Evolutionary conservation across 2,329 filamentous ascomycete species (phyloP), one percentile per base, ranked within the genome.

Genomic region (Epichloe hybrida): DNA sequence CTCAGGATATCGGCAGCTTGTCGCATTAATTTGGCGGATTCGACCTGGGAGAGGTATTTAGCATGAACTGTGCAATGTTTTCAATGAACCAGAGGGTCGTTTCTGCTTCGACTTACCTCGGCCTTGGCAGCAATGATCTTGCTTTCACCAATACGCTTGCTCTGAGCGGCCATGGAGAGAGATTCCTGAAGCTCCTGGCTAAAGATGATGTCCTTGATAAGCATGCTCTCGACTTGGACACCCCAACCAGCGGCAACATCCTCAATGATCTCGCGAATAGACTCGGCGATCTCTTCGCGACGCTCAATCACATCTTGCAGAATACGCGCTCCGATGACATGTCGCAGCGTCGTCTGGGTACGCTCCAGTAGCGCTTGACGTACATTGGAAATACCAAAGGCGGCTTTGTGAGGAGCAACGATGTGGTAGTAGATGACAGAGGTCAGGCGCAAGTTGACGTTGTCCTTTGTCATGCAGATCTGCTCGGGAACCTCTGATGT

Each of bases 351-450:
- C 41, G 93, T 98, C 73, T 98, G 93, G 1, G 93, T 98, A 55
- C 93, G 89, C 77, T 98, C 93, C 56, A 98, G 77, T 46, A 98
- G 85, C n/a, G 93, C 93, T 71, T 95, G 89, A 59, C 86, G 86
- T 54, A 98, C 86, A 67, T 97, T 93, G 70, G 84, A 77, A 66
- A 98, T 96, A 58, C 93, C 93, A 65, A 97, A 98, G 53, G 93
- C 91, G 53, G 91, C 89, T 72, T 95, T 96, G 78, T 97, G 91
- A 1, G 93, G 93, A 31, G 86, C 86, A 50, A 84, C 86, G 63
- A 98, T 91, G 76, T 95, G 90, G 74, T 98, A 98, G 79, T 98
- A 98, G 72, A 98, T 96, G 65, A 98, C 93, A 5, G 88, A 95
- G 46, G 90, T 97, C 58, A 98, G 77, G 61, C 90, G 84, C 41